phyloP scores from a whole-genome alignment of 148 eudicot species.

The Pouteria glomerata region DNA sequence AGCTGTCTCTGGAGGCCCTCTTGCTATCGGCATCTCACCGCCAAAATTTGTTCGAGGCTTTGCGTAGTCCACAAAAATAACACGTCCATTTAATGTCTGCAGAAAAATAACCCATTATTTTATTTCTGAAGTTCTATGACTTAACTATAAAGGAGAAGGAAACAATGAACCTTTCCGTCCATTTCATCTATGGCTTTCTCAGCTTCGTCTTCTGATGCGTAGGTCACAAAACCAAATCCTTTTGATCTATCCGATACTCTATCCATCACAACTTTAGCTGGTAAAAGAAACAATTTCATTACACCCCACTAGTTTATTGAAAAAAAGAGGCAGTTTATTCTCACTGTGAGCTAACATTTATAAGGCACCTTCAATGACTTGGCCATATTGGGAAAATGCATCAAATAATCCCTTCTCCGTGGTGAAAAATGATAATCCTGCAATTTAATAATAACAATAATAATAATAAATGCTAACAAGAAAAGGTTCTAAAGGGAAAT shows the following conservation, averaged over 20 bases:
- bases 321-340: background rate
- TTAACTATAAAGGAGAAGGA: background rate
- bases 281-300: slow-evolving; percentile 16
- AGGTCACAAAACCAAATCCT: slow-evolving; percentile 90
- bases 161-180: slow-evolving; percentile 61
- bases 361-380: slow-evolving; percentile 55
- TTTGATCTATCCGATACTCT: slow-evolving; percentile 66
- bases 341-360: background rate
- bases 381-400: slow-evolving; percentile 74
- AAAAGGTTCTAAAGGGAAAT: background rate
- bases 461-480: background rate
- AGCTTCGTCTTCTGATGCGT: slow-evolving; percentile 75
- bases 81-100: slow-evolving; percentile 62
- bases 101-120: slow-evolving; percentile 6
- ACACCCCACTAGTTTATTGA: slow-evolving; percentile 1
- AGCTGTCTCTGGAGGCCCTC: slow-evolving; percentile 64
- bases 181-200: slow-evolving; percentile 56
- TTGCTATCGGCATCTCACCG: slow-evolving; percentile 53
- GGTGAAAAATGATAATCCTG: slow-evolving; percentile 73
- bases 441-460: background rate
- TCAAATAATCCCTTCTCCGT: slow-evolving; percentile 66
- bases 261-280: slow-evolving; percentile 72
- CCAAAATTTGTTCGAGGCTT: slow-evolving; percentile 31
- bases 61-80: slow-evolving; percentile 58
- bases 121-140: background rate